Evolutionary conservation across 129 eudicot species (phyloP), one percentile per base, ranked within the genome.

Genomic region (Flaveria brownii): DNA sequence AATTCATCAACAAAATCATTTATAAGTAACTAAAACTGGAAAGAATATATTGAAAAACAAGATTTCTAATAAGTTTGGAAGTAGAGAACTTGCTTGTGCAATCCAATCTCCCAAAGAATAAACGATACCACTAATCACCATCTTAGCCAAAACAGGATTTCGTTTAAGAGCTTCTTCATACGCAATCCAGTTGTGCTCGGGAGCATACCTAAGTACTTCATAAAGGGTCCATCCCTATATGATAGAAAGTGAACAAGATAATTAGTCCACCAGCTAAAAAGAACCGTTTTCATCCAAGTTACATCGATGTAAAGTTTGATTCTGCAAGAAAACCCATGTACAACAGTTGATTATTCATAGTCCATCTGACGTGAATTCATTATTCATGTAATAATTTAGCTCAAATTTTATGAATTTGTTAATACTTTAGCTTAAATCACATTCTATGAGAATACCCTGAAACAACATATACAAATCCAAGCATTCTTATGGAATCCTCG

Each of bases 71-170:
- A 60, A 0, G 67, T 62, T 26, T 61, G 42, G 36, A 62, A 36
- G 17, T 36, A 9, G 10, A 33, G 39, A 70, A 78, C 85, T 61
- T 30, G 86, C 98, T 84, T 93, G 98, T 66, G 98, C 97, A 62
- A 93, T 93, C 98, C 98, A 93, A 82, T 93, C 98, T 33, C 98
- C 98, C 3, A 91, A 28, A 43, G 98, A 88, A 70, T 93, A 93
- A 60, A 93, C 98, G 11, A 93, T 85, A 63, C 98, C 98, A 75
- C 98, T 93, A 13, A 93, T 93, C 75, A 84, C 78, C 98, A 93
- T 93, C 80, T 93, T 93, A 0, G 97, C 96, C 26, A 93, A 83
- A 6, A 93, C 91, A 0, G 98, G 98, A 39, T 93, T 90, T 67
- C 84, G 74, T 84, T 81, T 87, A 50, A 93, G 90, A 71, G 97